Percentiles rank a stretch among this genome's conserved stretches.
phyloP scores from a whole-genome alignment of 192 early-diverging fungal genomes.

The Coemansia sp. region DNA sequence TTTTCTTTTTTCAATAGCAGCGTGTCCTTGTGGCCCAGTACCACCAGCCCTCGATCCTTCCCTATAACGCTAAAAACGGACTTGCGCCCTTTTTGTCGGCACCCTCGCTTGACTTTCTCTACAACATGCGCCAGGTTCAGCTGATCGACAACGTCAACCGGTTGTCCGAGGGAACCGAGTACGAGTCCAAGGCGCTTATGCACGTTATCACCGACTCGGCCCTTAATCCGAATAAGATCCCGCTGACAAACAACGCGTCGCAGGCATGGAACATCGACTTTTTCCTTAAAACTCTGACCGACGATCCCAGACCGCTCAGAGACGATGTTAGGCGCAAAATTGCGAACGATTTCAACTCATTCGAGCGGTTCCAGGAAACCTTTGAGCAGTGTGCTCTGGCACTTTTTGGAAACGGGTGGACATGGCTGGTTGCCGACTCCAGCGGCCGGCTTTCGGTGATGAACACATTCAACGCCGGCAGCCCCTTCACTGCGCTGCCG shows the following conservation, averaged over 20 bases:
- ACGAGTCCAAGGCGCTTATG: constrained; percentile 34
- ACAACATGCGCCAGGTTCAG: constrained; percentile 46
- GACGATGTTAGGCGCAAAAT: constrained; percentile 30
- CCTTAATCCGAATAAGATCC: constrained; percentile 27
- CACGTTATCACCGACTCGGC: constrained; percentile 33
- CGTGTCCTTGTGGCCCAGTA: constrained; percentile 12
- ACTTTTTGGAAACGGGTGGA: constrained; percentile 56
- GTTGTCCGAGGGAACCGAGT: constrained; percentile 39
- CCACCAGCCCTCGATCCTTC: constrained; percentile 38
- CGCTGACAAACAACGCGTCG: constrained; percentile 49
- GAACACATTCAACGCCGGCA: constrained; percentile 49
- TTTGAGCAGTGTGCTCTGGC: constrained; percentile 38
- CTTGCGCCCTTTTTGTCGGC: constrained; percentile 42
- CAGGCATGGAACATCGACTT: constrained; percentile 57
- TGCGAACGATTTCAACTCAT: constrained; percentile 30
- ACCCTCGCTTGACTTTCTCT: constrained; percentile 41
- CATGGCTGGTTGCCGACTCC: constrained; percentile 49
- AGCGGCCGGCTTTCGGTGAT: constrained; percentile 42
- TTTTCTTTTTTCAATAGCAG: constrained; percentile 22
- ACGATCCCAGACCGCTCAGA: constrained; percentile 15
- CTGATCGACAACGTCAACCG: constrained; percentile 52
- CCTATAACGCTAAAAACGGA: constrained; percentile 32
- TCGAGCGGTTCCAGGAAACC: constrained; percentile 43
- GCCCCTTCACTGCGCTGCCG: constrained; percentile 42
- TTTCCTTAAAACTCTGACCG: constrained; percentile 46